Conservation (phyloP, 768 basidiomycete species). For the Amanita molliuscula region DNA sequence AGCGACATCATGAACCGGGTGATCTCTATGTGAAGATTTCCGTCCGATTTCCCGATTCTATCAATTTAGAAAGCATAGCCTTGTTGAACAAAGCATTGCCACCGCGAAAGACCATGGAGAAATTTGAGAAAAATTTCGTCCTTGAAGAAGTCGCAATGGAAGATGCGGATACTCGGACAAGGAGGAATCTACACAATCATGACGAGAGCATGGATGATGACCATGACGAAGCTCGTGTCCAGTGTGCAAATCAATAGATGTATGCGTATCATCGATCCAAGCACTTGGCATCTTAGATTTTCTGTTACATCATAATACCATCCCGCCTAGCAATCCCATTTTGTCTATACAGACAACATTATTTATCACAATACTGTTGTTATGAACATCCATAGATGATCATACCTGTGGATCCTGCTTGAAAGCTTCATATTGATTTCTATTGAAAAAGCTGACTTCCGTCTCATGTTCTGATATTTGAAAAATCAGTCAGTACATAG, state of each 20-base stretch:
- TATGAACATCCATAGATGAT: not conserved
- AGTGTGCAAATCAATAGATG: slow-evolving; percentile 82
- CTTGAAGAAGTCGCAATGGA: slow-evolving; percentile 82
- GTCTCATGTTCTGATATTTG: slow-evolving; percentile 80
- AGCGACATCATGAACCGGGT: slow-evolving; percentile 93
- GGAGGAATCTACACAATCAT: slow-evolving; percentile 27
- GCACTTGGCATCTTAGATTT: slow-evolving; percentile 21
- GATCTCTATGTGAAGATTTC: slow-evolving; percentile 83
- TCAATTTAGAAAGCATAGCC: slow-evolving; percentile 57
- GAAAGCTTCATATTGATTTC: slow-evolving; percentile 68
- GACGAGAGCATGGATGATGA: slow-evolving; percentile 94
- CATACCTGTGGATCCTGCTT: slow-evolving; percentile 75
- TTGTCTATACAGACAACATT: slow-evolving; percentile 23
- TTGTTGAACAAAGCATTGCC: slow-evolving; percentile 82
- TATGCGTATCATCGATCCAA: slow-evolving; percentile 5
- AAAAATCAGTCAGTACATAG: not conserved
- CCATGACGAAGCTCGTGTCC: slow-evolving; percentile 83
- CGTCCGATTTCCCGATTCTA: slow-evolving; percentile 81
- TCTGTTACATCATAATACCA: slow-evolving; percentile 28
- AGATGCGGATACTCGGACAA: slow-evolving; percentile 63
- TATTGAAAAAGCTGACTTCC: slow-evolving; percentile 88
- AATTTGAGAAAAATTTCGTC: slow-evolving; percentile 52
- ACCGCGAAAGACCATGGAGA: slow-evolving; percentile 56
- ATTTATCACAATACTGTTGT: too few relatives aligned
- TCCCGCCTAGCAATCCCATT: slow-evolving; percentile 29